A percentile compares a stretch with the other conserved stretches of the same genome.
Conservation (phyloP, 805 yeast genomes). For the Myxozyma vanderwaltii region DNA sequence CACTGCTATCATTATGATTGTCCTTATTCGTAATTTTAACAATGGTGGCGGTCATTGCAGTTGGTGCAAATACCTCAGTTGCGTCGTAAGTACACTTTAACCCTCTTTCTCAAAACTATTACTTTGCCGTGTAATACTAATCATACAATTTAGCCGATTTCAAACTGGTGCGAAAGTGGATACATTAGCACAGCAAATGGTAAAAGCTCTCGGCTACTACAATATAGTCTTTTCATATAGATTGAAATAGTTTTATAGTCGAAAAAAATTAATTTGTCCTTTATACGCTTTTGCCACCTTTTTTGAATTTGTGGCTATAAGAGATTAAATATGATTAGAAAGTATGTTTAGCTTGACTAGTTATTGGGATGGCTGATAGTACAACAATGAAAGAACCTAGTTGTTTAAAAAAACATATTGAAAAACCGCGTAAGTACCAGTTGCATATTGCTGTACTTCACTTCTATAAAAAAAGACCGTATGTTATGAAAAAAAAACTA, state of each 20-base stretch:
- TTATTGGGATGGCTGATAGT: too few relatives aligned
- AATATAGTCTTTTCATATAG: not conserved
- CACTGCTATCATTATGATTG: constrained; percentile 53
- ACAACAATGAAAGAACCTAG: too few relatives aligned
- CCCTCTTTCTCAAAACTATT: not conserved
- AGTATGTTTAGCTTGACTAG: too few relatives aligned
- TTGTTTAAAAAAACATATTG: too few relatives aligned
- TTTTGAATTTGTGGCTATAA: too few relatives aligned
- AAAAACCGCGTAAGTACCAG: too few relatives aligned
- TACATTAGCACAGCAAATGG: constrained; percentile 1
- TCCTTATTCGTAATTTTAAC: constrained; percentile 53
- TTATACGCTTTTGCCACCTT: too few relatives aligned
- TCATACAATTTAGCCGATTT: constrained; percentile 16
- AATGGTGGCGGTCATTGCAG: constrained; percentile 56
- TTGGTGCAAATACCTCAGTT: constrained; percentile 76
- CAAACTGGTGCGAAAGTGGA: constrained; percentile 24
- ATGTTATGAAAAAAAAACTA: constrained; percentile 36
- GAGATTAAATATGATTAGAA: too few relatives aligned
- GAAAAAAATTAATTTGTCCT: too few relatives aligned
- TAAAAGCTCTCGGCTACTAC: not conserved
- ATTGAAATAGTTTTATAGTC: not conserved
- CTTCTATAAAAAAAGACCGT: not conserved
- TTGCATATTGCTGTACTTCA: too few relatives aligned
- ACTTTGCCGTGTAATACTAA: not conserved
- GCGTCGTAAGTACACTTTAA: constrained; percentile 39